Evolutionary conservation across 331 rosid genomes (phyloP).

Genomic region (Phaseolus coccineus): DNA sequence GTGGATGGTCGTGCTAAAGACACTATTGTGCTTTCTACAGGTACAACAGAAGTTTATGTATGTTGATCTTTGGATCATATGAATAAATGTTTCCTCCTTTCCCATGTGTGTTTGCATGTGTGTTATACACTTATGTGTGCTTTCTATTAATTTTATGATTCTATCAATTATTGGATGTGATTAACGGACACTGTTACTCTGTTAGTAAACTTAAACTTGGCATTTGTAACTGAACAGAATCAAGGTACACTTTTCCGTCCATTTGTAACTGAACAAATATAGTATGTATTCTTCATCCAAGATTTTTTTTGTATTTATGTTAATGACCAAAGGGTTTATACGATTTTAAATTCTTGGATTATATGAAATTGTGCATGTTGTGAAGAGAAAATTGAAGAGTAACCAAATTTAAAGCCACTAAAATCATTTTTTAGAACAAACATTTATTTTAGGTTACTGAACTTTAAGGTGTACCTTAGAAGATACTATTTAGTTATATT

Average conservation of each 20-base stretch:
- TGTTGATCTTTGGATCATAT: conserved; percentile 29
- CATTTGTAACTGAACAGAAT: conserved; percentile 8
- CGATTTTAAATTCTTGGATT: conserved; percentile 6
- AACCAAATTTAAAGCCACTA: neutral
- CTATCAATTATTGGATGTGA: neutral
- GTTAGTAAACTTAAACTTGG: neutral
- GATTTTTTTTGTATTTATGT: neutral
- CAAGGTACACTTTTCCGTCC: neutral
- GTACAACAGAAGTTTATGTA: conserved; percentile 49
- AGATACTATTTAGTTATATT: neutral
- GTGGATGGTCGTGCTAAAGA: conserved; percentile 97
- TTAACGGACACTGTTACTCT: neutral
- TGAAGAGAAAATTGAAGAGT: conserved; percentile 18
- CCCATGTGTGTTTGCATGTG: neutral
- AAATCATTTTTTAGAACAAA: neutral
- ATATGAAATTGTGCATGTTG: neutral
- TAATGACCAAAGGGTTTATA: neutral
- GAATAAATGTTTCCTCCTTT: conserved; percentile 2
- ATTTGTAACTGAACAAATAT: neutral
- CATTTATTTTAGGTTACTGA: neutral
- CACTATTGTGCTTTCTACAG: conserved; percentile 93
- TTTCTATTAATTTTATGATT: conserved; percentile 1
- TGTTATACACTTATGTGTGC: neutral
- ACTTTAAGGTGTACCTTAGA: neutral
- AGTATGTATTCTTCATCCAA: neutral